A percentile compares a stretch with the other conserved stretches of the same genome.
These are phyloP conservation scores for Penicillium robsamsonii DNA, from an alignment of 495 filamentous ascomycete genomes.

Conservation along the genomic window DNA sequence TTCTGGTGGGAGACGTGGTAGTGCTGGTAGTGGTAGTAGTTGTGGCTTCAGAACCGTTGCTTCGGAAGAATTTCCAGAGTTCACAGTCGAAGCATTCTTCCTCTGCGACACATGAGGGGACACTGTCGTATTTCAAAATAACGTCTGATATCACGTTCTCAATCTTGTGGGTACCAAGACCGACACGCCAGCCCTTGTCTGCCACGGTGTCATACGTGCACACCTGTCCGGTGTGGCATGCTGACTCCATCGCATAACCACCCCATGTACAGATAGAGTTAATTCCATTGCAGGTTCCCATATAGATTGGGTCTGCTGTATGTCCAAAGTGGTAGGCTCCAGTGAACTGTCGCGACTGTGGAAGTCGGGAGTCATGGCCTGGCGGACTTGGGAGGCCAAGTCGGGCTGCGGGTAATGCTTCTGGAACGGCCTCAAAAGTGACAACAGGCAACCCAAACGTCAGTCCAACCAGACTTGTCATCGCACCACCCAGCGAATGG, in stretches of 20 bases:
- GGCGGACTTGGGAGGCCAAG: constrained; percentile 87
- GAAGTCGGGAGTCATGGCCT: constrained; percentile 63
- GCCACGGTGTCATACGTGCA: constrained; percentile 89
- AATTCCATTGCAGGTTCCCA: constrained; percentile 89
- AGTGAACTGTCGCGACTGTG: constrained; percentile 67
- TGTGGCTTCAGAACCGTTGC: constrained; percentile 76
- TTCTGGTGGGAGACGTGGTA: constrained; percentile 61
- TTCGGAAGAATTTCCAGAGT: constrained; percentile 90
- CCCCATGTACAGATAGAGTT: constrained; percentile 83
- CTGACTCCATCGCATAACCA: constrained; percentile 91
- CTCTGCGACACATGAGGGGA: constrained; percentile 70
- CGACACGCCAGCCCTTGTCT: constrained; percentile 87
- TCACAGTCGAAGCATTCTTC: constrained; percentile 85
- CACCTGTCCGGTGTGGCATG: constrained; percentile 83
- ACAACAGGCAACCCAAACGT: constrained; percentile 86
- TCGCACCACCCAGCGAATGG: constrained; percentile 87
- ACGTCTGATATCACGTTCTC: constrained; percentile 80
- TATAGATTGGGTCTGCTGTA: constrained; percentile 91
- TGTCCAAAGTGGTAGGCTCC: constrained; percentile 93
- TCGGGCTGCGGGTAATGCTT: constrained; percentile 81
- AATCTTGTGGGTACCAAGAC: constrained; percentile 82
- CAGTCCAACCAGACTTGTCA: constrained; percentile 79
- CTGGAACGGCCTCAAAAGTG: constrained; percentile 87
- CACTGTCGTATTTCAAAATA: constrained; percentile 72
- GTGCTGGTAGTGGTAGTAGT: constrained; percentile 59